These are phyloP conservation scores for Quercus dentata DNA, from an alignment of 306 rosid species.

Conservation along the genomic window DNA sequence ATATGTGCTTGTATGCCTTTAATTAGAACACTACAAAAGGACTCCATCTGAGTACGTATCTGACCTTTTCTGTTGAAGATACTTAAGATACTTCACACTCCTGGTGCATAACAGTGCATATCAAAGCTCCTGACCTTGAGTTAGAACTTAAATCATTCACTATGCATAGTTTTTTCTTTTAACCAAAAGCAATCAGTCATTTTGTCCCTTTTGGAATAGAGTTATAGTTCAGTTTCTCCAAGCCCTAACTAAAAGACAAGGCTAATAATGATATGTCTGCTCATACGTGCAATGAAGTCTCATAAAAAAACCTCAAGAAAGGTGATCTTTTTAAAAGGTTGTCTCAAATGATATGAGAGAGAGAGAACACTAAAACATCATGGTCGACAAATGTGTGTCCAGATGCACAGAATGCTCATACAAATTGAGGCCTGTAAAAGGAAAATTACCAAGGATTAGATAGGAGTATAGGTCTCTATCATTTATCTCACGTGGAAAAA, in stretches of 20 bases:
- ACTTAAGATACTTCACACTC: too few relatives aligned
- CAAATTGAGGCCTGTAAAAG: neutral
- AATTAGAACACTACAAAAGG: too few relatives aligned
- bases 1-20: too few relatives aligned
- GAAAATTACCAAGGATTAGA: neutral
- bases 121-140: too few relatives aligned
- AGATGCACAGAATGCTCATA: neutral
- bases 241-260: conserved; percentile 14
- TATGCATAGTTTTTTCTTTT: conserved; percentile 1
- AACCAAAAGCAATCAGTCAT: neutral
- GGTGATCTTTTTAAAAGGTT: conserved; percentile 9
- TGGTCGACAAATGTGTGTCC: neutral
- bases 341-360: neutral
- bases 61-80: too few relatives aligned
- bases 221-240: neutral
- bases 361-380: neutral
- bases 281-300: conserved; percentile 26
- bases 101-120: too few relatives aligned
- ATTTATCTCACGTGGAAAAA: neutral
- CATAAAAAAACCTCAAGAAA: conserved; percentile 9
- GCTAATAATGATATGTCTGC: conserved; percentile 27
- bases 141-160: neutral
- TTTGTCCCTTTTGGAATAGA: neutral
- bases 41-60: too few relatives aligned
- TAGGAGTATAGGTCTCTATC: neutral